A percentile compares a stretch with the other conserved stretches of the same genome.
Evolutionary conservation across 768 basidiomycete species (phyloP).

Genomic region (Leucosporidium yakuticum): DNA sequence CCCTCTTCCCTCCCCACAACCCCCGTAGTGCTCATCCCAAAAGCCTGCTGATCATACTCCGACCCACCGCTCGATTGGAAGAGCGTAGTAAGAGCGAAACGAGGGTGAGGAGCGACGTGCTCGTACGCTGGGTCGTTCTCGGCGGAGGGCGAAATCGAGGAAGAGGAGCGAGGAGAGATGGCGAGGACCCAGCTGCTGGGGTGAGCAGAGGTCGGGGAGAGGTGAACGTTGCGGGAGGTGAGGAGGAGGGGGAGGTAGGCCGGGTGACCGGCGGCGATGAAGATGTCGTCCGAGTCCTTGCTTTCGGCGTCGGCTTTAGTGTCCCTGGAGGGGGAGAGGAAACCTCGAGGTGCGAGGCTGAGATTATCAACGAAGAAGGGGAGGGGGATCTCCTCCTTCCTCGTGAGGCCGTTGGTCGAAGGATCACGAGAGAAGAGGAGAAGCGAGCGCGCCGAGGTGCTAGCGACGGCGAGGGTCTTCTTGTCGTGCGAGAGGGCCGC

Average conservation of each 20-base stretch:
- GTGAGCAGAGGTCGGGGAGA: too few species aligned
- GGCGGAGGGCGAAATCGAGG: background rate
- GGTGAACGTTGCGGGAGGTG: background rate
- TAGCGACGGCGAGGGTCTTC: conserved; percentile 55
- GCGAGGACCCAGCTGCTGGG: background rate
- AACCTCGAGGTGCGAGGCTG: background rate
- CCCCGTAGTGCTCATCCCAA: conserved; percentile 18
- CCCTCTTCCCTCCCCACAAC: background rate
- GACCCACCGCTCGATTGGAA: conserved; percentile 11
- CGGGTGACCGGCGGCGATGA: conserved; percentile 25
- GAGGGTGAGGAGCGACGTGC: too few species aligned
- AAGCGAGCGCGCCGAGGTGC: conserved; percentile 42
- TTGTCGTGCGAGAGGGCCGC: conserved; percentile 55
- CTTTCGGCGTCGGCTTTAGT: too few species aligned
- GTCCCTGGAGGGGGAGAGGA: background rate
- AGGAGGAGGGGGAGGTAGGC: conserved; percentile 17
- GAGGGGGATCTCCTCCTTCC: background rate
- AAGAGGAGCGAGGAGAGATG: background rate
- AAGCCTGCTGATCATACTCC: background rate
- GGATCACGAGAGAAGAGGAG: background rate
- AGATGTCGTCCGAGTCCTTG: background rate
- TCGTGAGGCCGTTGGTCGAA: background rate
- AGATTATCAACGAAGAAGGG: conserved; percentile 30
- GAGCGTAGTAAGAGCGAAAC: background rate
- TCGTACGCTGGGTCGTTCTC: background rate